A percentile compares a stretch with the other conserved stretches of the same genome.
Conservation (phyloP, 1,284 basidiomycete species). For the Cutaneotrichosporon cyanovorans region DNA sequence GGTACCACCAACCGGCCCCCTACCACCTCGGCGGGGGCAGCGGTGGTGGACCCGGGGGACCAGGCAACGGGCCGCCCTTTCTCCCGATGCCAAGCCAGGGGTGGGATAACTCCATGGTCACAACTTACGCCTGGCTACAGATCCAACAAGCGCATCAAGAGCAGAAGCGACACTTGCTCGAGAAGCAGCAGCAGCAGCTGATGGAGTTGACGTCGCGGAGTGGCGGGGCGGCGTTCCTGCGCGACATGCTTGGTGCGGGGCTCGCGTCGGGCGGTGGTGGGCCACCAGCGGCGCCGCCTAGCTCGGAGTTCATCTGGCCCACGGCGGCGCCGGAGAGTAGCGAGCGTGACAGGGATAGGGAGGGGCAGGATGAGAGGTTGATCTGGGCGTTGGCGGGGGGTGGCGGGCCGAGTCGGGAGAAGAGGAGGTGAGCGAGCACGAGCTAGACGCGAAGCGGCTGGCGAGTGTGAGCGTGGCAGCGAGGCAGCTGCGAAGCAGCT, state of each 20-base stretch:
- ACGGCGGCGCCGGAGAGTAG: conserved; percentile 7
- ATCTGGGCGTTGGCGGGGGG: conserved; percentile 14
- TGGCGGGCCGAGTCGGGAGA: background rate
- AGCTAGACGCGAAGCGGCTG: too few relatives aligned
- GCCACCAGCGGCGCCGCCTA: background rate
- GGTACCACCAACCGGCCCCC: background rate
- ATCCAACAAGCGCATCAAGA: conserved; percentile 42
- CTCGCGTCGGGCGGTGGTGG: background rate
- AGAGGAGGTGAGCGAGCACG: too few relatives aligned
- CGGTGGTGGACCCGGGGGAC: too few relatives aligned
- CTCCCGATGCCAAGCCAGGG: background rate
- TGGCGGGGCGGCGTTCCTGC: conserved; percentile 6
- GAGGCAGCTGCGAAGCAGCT: too few relatives aligned
- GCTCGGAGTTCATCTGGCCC: conserved; percentile 17
- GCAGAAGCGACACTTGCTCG: conserved; percentile 36
- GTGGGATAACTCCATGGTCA: conserved; percentile 32
- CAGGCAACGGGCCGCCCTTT: background rate
- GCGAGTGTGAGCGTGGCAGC: too few relatives aligned
- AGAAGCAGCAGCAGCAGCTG: conserved; percentile 39
- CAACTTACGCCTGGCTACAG: conserved; percentile 41
- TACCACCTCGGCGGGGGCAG: background rate
- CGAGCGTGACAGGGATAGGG: background rate
- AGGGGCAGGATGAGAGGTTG: conserved; percentile 14
- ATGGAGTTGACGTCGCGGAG: conserved; percentile 23
- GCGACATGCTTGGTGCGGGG: conserved; percentile 15